Percentiles rank a stretch among this genome's conserved stretches.
Conservation (phyloP, 2,329 filamentous ascomycete species). For the Cladosporium sp. region DNA sequence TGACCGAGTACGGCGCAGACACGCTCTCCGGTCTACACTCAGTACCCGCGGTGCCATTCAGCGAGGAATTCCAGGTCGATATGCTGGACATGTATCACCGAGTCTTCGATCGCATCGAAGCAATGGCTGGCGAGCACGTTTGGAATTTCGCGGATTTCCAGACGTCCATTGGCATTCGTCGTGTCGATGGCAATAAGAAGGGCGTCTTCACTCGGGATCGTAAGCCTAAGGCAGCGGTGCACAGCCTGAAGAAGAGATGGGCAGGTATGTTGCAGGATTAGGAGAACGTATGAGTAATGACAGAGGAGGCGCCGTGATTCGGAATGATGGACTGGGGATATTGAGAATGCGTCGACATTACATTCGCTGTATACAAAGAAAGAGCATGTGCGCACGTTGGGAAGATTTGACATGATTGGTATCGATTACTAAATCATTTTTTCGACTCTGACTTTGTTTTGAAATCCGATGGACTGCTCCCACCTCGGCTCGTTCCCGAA, state of each 20-base stretch:
- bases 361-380: no score
- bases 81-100: constrained; percentile 11
- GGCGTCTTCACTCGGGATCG: constrained; percentile 9
- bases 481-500: no score
- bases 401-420: no score
- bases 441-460: no score
- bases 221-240: constrained; percentile 7
- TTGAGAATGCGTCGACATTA: no score
- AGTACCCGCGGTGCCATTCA: not conserved
- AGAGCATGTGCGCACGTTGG: no score
- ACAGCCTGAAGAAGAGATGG: constrained; percentile 10
- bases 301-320: no score
- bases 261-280: not conserved
- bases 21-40: constrained; percentile 4
- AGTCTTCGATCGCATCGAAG: not conserved
- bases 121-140: constrained; percentile 10
- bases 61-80: constrained; percentile 8
- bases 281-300: no score
- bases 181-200: constrained; percentile 12
- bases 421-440: no score
- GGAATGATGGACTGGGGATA: no score
- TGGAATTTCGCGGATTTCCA: constrained; percentile 13
- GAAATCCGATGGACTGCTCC: no score
- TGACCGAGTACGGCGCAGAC: constrained; percentile 11
- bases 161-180: not conserved